These are phyloP conservation scores for Gardenia jasminoides DNA, from an alignment of 257 asterid species.

Conservation along the genomic window DNA sequence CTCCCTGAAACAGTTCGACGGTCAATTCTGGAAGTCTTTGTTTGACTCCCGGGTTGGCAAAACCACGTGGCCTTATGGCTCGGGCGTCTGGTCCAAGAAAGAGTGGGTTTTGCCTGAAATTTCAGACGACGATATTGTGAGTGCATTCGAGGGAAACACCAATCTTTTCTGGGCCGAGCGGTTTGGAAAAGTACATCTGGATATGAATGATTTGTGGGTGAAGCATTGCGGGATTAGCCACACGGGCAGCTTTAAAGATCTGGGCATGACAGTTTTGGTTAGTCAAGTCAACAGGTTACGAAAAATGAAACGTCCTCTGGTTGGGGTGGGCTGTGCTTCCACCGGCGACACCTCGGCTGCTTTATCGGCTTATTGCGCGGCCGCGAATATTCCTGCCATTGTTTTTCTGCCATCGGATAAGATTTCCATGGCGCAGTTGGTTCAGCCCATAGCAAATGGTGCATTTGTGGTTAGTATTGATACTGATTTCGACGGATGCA, in stretches of 20 bases:
- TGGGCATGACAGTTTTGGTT: conserved; percentile 60
- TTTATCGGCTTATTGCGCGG: conserved; percentile 54
- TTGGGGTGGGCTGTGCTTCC: conserved; percentile 64
- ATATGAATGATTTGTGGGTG: conserved; percentile 58
- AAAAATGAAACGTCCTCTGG: conserved; percentile 38
- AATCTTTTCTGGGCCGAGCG: conserved; percentile 61
- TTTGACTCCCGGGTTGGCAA: conserved; percentile 61
- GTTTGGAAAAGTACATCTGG: conserved; percentile 38
- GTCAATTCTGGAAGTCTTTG: conserved; percentile 46
- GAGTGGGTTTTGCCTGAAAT: conserved; percentile 61
- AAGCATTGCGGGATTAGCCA: conserved; percentile 63
- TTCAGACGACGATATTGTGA: conserved; percentile 45
- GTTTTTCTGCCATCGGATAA: conserved; percentile 50
- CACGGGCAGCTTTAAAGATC: conserved; percentile 60
- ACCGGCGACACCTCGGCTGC: conserved; percentile 74
- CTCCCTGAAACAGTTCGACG: conserved; percentile 53
- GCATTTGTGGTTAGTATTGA: conserved; percentile 55
- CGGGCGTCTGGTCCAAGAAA: conserved; percentile 70
- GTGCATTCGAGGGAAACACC: conserved; percentile 58
- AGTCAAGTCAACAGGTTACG: conserved; percentile 59
- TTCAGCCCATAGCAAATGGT: conserved; percentile 58
- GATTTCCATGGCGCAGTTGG: conserved; percentile 57
- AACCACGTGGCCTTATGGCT: conserved; percentile 65
- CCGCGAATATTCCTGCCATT: conserved; percentile 50
- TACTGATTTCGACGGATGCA: conserved; percentile 60